Evolutionary conservation across 129 eudicot species (phyloP).

Genomic region (Lactuca saligna): DNA sequence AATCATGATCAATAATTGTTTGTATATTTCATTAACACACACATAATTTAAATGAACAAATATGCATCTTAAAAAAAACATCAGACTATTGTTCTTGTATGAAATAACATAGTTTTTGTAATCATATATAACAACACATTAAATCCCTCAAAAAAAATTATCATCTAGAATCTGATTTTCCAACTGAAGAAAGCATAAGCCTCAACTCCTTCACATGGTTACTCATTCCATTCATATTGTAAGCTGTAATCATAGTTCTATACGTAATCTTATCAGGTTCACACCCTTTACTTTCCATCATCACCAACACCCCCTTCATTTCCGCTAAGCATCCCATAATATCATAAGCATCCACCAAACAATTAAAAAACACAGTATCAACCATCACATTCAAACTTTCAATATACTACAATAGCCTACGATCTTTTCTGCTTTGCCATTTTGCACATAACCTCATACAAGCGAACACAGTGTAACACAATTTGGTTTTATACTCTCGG

Average conservation of each 20-base stretch:
- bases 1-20: too few relatives aligned
- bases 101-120: too few relatives aligned
- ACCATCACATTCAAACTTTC: conserved; percentile 81
- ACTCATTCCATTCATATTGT: conserved; percentile 62
- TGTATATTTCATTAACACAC: too few relatives aligned
- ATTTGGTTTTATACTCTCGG: conserved; percentile 84
- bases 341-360: conserved; percentile 88
- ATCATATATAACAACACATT: too few relatives aligned
- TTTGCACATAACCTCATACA: conserved; percentile 75
- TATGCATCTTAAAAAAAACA: too few relatives aligned
- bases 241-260: conserved; percentile 88
- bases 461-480: conserved; percentile 92
- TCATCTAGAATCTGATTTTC: conserved; percentile 25
- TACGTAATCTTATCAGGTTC: conserved; percentile 78
- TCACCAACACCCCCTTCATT: conserved; percentile 72
- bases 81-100: too few relatives aligned
- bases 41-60: too few relatives aligned
- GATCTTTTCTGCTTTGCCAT: conserved; percentile 71
- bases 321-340: conserved; percentile 86
- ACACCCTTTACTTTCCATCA: conserved; percentile 81
- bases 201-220: conserved; percentile 71
- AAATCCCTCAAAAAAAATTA: conserved; percentile 8
- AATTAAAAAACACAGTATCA: conserved; percentile 79
- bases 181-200: conserved; percentile 48
- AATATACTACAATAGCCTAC: conserved; percentile 53